These are phyloP conservation scores for Microdochium bolleyi DNA, from an alignment of 2,329 filamentous ascomycete genomes.

Conservation along the genomic window DNA sequence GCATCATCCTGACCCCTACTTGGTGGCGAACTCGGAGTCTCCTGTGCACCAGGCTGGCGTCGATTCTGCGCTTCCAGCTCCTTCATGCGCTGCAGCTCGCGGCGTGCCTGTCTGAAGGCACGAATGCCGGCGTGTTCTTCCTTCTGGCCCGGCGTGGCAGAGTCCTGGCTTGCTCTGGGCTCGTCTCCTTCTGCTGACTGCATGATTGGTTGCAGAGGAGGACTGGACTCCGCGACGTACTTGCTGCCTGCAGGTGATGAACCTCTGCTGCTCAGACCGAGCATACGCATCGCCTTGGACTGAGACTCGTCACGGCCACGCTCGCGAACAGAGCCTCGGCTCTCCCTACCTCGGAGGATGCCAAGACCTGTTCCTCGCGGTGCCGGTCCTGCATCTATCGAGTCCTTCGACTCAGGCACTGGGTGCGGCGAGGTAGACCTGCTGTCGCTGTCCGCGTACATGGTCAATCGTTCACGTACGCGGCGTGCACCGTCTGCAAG, in stretches of 20 bases:
- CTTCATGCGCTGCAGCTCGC: conserved; percentile 48
- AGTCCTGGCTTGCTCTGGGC: conserved; percentile 8
- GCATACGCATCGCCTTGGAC: conserved; percentile 53
- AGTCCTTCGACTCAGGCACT: conserved; percentile 17
- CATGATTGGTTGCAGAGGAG: conserved; percentile 12
- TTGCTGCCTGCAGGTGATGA: conserved; percentile 31
- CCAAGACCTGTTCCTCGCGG: conserved; percentile 50
- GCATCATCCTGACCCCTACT: conserved; percentile 3
- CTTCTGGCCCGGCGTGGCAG: conserved; percentile 5
- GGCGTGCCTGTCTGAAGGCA: conserved; percentile 49
- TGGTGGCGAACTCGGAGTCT: conserved; percentile 9
- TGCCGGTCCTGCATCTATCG: conserved; percentile 21
- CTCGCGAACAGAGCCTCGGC: conserved; percentile 55
- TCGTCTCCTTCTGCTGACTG: conserved; percentile 1
- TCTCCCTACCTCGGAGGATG: conserved; percentile 59
- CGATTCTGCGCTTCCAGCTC: conserved; percentile 40
- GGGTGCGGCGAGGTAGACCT: conserved; percentile 35
- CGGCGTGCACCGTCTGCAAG: conserved; percentile 62
- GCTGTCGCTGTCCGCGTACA: conserved; percentile 56
- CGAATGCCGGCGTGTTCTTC: conserved; percentile 40
- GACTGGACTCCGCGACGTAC: conserved; percentile 12
- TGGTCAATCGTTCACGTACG: conserved; percentile 66
- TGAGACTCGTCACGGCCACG: conserved; percentile 29
- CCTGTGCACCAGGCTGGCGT: conserved; percentile 21
- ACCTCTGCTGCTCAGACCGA: conserved; percentile 41